A percentile compares a stretch with the other conserved stretches of the same genome.
These are phyloP conservation scores for Quercus cerris DNA, from an alignment of 306 rosid species.

Conservation along the genomic window DNA sequence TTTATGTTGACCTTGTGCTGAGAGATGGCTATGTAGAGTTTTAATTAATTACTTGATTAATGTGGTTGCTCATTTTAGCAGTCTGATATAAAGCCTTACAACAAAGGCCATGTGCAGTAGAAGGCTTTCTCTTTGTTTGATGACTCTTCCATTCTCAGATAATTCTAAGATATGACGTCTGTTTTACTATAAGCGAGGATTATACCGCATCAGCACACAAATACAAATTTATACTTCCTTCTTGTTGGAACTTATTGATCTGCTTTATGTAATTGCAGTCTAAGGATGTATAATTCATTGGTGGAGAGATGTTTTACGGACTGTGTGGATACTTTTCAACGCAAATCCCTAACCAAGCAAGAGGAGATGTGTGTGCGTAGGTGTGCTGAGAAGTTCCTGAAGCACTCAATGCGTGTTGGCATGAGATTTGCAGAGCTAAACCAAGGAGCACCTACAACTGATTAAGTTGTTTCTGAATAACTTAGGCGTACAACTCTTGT, in stretches of 20 bases:
- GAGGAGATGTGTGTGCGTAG: conserved; percentile 52
- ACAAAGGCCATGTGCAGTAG: background rate
- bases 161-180: background rate
- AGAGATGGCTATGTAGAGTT: background rate
- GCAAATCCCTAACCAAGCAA: conserved; percentile 52
- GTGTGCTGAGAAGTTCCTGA: conserved; percentile 61
- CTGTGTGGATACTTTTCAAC: conserved; percentile 44
- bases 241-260: background rate
- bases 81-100: too few relatives aligned
- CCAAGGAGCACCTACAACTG: conserved; percentile 51
- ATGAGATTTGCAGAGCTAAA: conserved; percentile 57
- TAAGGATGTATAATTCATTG: conserved; percentile 56
- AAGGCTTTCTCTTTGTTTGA: background rate
- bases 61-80: background rate
- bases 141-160: background rate
- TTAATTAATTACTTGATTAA: background rate
- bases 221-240: background rate
- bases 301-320: conserved; percentile 51
- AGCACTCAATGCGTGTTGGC: conserved; percentile 53
- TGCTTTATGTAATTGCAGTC: conserved; percentile 21
- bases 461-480: conserved; percentile 7
- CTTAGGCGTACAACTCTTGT: background rate
- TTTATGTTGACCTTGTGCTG: background rate
- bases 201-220: background rate
- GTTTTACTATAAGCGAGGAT: background rate